Evolutionary conservation across 1,284 basidiomycete genomes (phyloP).

Genomic region (Leucoagaricus sp.): DNA sequence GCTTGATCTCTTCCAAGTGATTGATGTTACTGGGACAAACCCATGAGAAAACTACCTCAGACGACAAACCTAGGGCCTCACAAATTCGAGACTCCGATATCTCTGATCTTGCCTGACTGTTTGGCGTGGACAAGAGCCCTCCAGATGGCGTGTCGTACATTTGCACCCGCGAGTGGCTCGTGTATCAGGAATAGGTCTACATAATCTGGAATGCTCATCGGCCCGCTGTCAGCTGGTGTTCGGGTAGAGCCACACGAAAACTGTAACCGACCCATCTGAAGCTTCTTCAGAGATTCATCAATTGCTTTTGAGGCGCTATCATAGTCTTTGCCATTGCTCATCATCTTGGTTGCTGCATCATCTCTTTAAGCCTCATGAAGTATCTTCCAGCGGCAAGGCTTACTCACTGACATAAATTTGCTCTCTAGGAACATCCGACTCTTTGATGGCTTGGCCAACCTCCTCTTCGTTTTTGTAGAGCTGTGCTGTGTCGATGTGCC

Average conservation of each 20-base stretch:
- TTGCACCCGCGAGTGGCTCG: not conserved
- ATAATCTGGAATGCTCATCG: slow-evolving; percentile 58
- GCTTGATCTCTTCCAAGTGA: slow-evolving; percentile 77
- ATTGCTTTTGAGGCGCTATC: slow-evolving; percentile 57
- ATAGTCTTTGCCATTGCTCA: slow-evolving; percentile 55
- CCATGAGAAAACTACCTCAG: not conserved
- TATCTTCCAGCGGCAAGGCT: too few species aligned
- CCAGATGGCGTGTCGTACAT: not conserved
- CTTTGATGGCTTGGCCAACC: slow-evolving; percentile 58
- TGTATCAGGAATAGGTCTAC: slow-evolving; percentile 10
- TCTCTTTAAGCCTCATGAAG: not conserved
- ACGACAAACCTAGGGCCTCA: slow-evolving; percentile 39
- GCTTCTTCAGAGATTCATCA: slow-evolving; percentile 53
- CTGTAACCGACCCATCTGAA: slow-evolving; percentile 46
- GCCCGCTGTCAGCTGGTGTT: slow-evolving; percentile 68
- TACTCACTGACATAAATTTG: slow-evolving; percentile 71
- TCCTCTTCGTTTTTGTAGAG: slow-evolving; percentile 73
- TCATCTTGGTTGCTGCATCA: slow-evolving; percentile 59
- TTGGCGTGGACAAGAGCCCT: slow-evolving; percentile 33
- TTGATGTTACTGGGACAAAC: slow-evolving; percentile 62
- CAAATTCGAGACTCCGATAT: slow-evolving; percentile 79
- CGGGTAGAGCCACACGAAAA: slow-evolving; percentile 34
- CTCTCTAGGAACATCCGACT: slow-evolving; percentile 51
- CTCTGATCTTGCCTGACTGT: slow-evolving; percentile 27
- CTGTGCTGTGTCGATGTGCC: slow-evolving; percentile 75